Percentiles rank a stretch among this genome's conserved stretches.
Evolutionary conservation across 257 asterid genomes (phyloP).

Genomic region (Jasminum sambac): DNA sequence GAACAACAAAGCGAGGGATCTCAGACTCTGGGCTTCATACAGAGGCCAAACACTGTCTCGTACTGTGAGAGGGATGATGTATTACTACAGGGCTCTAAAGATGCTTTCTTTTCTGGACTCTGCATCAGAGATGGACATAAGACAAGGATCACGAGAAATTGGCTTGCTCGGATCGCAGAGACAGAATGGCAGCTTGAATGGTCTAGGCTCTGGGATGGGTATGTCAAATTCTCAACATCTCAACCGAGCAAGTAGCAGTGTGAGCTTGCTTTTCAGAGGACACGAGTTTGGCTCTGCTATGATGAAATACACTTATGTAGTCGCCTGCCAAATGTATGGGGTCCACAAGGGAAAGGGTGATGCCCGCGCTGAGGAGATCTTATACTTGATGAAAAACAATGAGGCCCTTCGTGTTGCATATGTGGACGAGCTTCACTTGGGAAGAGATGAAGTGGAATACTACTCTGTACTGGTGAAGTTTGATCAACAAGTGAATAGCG

Average conservation of each 20-base stretch:
- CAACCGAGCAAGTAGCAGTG: slow-evolving; percentile 69
- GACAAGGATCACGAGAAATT: slow-evolving; percentile 66
- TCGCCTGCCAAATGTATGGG: slow-evolving; percentile 97
- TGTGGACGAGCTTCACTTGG: slow-evolving; percentile 76
- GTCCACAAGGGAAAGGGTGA: slow-evolving; percentile 71
- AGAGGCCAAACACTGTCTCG: slow-evolving; percentile 96
- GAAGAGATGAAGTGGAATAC: slow-evolving; percentile 76
- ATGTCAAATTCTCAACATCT: slow-evolving; percentile 45
- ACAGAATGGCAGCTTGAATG: slow-evolving; percentile 33
- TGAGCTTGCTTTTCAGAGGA: slow-evolving; percentile 71
- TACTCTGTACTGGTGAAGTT: slow-evolving; percentile 89
- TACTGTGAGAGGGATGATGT: slow-evolving; percentile 98
- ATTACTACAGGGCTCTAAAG: slow-evolving; percentile 85
- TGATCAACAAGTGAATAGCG: slow-evolving; percentile 68
- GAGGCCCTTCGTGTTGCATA: slow-evolving; percentile 96
- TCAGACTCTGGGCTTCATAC: slow-evolving; percentile 95
- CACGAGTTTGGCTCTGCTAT: slow-evolving; percentile 74
- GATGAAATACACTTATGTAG: slow-evolving; percentile 85
- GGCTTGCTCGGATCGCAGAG: slow-evolving; percentile 49
- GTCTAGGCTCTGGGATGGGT: slow-evolving; percentile 21
- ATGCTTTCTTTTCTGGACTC: slow-evolving; percentile 91
- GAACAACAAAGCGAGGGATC: slow-evolving; percentile 66
- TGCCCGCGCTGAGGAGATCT: slow-evolving; percentile 86
- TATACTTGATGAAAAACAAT: slow-evolving; percentile 70
- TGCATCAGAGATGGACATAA: slow-evolving; percentile 83